These are phyloP conservation scores for Pichia nakasei DNA, from an alignment of 805 yeast species.

Conservation along the genomic window DNA sequence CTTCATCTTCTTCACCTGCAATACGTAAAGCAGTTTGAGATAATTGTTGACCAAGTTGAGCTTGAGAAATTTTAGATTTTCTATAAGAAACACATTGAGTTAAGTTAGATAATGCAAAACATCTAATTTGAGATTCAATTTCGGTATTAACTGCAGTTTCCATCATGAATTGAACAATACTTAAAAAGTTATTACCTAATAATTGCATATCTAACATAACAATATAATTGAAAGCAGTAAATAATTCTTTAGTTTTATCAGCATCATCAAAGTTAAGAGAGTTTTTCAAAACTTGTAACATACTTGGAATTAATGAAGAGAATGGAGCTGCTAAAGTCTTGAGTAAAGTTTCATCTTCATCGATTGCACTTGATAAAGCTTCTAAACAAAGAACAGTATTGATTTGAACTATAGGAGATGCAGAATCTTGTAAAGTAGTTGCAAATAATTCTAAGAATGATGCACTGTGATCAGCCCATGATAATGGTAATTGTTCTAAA, in stretches of 20 bases:
- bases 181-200: conserved; percentile 65
- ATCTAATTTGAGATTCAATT: conserved; percentile 74
- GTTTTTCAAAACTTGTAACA: conserved; percentile 74
- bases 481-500: conserved; percentile 60
- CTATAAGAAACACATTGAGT: conserved; percentile 71
- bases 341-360: conserved; percentile 44
- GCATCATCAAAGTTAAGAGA: conserved; percentile 64
- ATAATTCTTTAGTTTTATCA: conserved; percentile 63
- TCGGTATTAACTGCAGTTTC: conserved; percentile 61
- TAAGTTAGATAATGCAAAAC: conserved; percentile 75
- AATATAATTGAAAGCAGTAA: conserved; percentile 78
- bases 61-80: conserved; percentile 68
- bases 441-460: conserved; percentile 68
- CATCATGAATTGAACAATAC: conserved; percentile 61
- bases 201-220: conserved; percentile 68
- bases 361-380: conserved; percentile 56
- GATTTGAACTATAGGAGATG: conserved; percentile 66
- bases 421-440: conserved; percentile 52
- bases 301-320: conserved; percentile 60
- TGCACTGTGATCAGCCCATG: conserved; percentile 46
- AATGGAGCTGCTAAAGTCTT: conserved; percentile 38
- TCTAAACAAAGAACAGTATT: conserved; percentile 77
- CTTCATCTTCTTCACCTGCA: conserved; percentile 74
- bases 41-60: conserved; percentile 77
- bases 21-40: conserved; percentile 66